Percentiles rank a stretch among this genome's conserved stretches.
phyloP scores from a whole-genome alignment of 129 eudicot species.

The Dittrichia graveolens region DNA sequence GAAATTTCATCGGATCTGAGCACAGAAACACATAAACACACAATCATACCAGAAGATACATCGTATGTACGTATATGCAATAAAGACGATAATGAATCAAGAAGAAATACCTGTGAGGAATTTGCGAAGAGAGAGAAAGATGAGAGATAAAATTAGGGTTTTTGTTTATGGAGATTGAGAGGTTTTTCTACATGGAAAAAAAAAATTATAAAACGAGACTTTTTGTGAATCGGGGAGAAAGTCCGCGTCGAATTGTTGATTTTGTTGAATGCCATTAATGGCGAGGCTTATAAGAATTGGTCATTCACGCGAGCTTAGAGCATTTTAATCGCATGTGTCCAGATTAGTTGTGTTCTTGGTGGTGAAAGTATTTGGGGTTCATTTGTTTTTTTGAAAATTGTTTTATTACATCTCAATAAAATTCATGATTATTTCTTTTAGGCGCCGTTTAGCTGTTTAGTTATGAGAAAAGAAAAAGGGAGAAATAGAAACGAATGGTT shows the following conservation, averaged over 20 bases:
- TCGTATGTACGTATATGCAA: conserved; percentile 13
- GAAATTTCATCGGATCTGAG: conserved; percentile 33
- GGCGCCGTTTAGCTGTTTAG: no score
- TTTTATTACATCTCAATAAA: no score
- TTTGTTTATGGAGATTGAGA: conserved; percentile 32
- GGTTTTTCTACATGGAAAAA: conserved; percentile 9
- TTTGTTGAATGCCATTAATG: conserved; percentile 28
- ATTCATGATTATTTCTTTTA: no score
- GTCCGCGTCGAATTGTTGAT: conserved; percentile 24
- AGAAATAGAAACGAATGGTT: no score
- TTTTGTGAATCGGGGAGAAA: conserved; percentile 23
- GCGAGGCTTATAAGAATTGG: conserved; percentile 17
- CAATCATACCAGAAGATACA: conserved; percentile 13
- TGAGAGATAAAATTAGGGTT: conserved; percentile 42
- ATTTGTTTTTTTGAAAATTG: no score
- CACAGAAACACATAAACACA: conserved; percentile 21
- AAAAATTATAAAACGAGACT: not conserved
- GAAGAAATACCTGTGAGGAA: conserved; percentile 35
- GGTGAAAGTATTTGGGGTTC: no score
- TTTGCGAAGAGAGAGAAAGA: conserved; percentile 29
- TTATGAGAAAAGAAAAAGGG: no score
- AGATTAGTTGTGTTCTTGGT: no score
- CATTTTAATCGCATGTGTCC: no score
- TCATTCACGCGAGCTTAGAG: conserved; percentile 24
- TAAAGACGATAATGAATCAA: conserved; percentile 12